Percentiles rank a stretch among this genome's conserved stretches.
Evolutionary conservation across 148 eudicot genomes (phyloP).

Genomic region (Rheum nobile): DNA sequence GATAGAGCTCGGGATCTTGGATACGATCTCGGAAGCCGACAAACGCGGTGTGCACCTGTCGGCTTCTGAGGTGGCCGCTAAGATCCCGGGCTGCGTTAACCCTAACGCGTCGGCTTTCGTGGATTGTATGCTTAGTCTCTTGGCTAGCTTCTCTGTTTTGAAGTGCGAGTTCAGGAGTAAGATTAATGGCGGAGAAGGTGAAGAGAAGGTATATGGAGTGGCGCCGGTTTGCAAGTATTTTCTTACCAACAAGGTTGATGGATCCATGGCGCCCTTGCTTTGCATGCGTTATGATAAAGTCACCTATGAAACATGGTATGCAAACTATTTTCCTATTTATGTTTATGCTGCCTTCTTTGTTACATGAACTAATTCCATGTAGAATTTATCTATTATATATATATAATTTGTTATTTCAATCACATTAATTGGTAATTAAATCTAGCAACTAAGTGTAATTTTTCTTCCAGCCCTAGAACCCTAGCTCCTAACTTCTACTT

Average conservation of each 20-base stretch:
- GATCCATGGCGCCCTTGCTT: constrained; percentile 6
- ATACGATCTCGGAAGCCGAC: constrained; percentile 13
- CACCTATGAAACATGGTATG: constrained; percentile 6
- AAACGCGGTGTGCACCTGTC: not conserved
- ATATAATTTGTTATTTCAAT: too few relatives aligned
- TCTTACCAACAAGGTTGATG: constrained; percentile 13
- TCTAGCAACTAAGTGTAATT: too few relatives aligned
- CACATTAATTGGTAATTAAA: too few relatives aligned
- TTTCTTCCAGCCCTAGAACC: too few relatives aligned
- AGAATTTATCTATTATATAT: too few relatives aligned
- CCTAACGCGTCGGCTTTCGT: constrained; percentile 11
- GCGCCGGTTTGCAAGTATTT: constrained; percentile 15
- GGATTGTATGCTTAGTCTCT: constrained; percentile 18
- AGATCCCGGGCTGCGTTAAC: constrained; percentile 12
- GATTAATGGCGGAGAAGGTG: not conserved
- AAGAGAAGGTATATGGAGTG: constrained; percentile 15
- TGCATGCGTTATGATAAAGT: constrained; percentile 6
- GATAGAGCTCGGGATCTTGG: constrained; percentile 16
- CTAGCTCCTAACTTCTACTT: too few relatives aligned
- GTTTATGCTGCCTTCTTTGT: not conserved
- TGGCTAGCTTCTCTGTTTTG: constrained; percentile 14
- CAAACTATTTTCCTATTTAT: not conserved
- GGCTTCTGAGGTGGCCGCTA: constrained; percentile 12
- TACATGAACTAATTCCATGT: too few relatives aligned
- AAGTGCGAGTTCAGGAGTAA: constrained; percentile 2